Evolutionary conservation across 1,139 yeast genomes (phyloP), one percentile per base, ranked within the genome.

Genomic region (Candida sanyaensis): DNA sequence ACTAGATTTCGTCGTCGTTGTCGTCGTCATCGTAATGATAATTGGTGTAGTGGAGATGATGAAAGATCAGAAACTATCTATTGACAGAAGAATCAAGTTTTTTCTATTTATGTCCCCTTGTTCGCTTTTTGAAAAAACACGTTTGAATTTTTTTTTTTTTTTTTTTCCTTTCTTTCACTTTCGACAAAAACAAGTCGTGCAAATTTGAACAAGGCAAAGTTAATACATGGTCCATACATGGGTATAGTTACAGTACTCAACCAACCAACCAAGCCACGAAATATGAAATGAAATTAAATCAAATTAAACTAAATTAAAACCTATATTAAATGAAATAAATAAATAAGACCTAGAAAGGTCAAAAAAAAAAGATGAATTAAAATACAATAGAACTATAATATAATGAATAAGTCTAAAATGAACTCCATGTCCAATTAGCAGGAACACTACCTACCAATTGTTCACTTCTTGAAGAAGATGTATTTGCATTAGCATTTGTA

Each of bases 371-470:
- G 28, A 9, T 11, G 21, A 45, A 28, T 26, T 9, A 32, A 17
- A 40, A 21, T 17, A 27, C 17, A 33, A 28, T 34, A 17, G 28
- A 36, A n/a, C n/a, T n/a, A n/a, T n/a, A n/a, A 36, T 17, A 17
- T 17, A 27, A 12, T 24, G 11, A 37, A 23, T 12, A n/a, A 12
- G 24, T 40, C 41, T 55, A 84, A 57, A 84, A 84, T 12, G 88
- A 82, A 57, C 86, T 81, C 91, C 91, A 84, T 58, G 84, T 83
- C 90, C 90, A 84, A 58, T 84, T 86, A n/a, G 84, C 87, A 5
- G 90, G 90, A 32, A 84, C 81, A 50, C 83, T 77, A 5, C 84
- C 83, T 12, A 73, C 82, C 38, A 69, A 45, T 50, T 64, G 73
- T 13, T 68, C 73, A 37, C 51, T 53, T 47, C 64, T 54, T 46